Percentiles rank a stretch among this genome's conserved stretches.
Conservation (phyloP, 1,284 basidiomycete genomes). For the Meripilus lineatus region DNA sequence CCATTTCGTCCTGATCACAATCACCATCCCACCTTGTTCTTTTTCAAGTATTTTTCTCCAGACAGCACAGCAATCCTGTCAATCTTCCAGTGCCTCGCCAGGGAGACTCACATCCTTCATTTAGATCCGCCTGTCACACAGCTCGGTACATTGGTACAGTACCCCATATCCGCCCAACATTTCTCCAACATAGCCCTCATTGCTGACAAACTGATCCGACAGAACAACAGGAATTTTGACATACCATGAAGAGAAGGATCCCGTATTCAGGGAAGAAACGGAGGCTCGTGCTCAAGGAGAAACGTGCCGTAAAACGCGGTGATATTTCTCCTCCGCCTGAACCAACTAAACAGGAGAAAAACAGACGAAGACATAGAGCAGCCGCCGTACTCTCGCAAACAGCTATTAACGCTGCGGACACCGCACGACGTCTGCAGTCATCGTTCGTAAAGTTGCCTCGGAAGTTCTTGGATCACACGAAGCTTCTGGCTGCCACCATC, state of each 20-base stretch:
- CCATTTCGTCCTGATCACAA: no score
- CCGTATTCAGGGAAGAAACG: conserved; percentile 65
- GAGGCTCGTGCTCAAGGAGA: conserved; percentile 65
- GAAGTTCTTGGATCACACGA: conserved; percentile 61
- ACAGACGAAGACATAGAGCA: conserved; percentile 14
- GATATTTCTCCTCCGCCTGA: conserved; percentile 45
- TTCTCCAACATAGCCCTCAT: no score
- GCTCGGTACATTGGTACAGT: no score
- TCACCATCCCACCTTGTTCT: no score
- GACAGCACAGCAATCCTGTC: no score
- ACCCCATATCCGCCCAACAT: no score
- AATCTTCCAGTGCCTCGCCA: no score
- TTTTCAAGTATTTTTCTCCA: no score
- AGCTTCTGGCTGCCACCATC: conserved; percentile 48
- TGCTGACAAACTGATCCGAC: no score
- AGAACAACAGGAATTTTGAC: no score
- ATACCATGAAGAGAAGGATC: conserved; percentile 51
- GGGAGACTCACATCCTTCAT: no score
- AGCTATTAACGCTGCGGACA: conserved; percentile 26
- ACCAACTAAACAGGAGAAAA: conserved; percentile 29
- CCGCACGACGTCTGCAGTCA: conserved; percentile 61
- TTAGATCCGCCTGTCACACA: no score
- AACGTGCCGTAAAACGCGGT: conserved; percentile 80
- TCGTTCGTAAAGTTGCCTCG: conserved; percentile 64
- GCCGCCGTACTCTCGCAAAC: not conserved